Percentiles rank a stretch among this genome's conserved stretches.
Evolutionary conservation across 2,329 filamentous ascomycete genomes (phyloP).

Genomic region (Colletotrichum neosansevieriae): DNA sequence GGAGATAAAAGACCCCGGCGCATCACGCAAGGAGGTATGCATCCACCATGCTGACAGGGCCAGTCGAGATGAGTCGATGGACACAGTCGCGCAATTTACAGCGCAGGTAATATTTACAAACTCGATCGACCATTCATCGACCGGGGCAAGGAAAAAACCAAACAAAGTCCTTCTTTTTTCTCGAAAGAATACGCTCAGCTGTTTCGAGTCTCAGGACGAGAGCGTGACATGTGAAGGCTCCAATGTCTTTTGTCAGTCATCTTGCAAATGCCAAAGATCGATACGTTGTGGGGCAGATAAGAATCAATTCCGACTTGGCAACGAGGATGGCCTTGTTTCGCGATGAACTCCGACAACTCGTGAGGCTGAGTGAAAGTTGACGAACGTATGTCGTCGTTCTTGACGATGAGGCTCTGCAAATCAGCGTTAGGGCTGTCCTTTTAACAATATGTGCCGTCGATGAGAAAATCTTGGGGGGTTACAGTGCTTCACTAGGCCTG

Average conservation of each 20-base stretch:
- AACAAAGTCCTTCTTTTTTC: not conserved
- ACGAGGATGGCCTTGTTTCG: not conserved
- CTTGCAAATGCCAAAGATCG: slow-evolving; percentile 6
- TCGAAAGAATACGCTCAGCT: not conserved
- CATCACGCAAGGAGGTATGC: not conserved
- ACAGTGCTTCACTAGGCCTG: not conserved
- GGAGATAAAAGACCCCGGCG: slow-evolving; percentile 20
- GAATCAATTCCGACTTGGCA: slow-evolving; percentile 19
- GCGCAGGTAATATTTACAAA: not conserved
- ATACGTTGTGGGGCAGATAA: slow-evolving; percentile 15
- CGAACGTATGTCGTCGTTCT: not conserved
- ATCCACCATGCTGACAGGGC: not conserved
- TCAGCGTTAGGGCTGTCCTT: not conserved
- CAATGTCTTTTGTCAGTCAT: not conserved
- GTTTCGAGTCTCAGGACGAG: not conserved
- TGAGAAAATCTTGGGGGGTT: slow-evolving; percentile 3
- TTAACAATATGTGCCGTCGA: accelerated
- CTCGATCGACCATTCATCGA: not conserved
- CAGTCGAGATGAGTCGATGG: not conserved
- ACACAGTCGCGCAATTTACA: slow-evolving; percentile 3
- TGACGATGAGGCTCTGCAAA: slow-evolving; percentile 13
- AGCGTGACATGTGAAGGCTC: slow-evolving; percentile 17
- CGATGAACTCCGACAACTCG: not conserved
- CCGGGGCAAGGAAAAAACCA: too few relatives aligned
- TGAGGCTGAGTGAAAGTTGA: not conserved